A percentile compares a stretch with the other conserved stretches of the same genome.
Evolutionary conservation across 1,139 yeast genomes (phyloP).

Genomic region (Kodamaea sp.): DNA sequence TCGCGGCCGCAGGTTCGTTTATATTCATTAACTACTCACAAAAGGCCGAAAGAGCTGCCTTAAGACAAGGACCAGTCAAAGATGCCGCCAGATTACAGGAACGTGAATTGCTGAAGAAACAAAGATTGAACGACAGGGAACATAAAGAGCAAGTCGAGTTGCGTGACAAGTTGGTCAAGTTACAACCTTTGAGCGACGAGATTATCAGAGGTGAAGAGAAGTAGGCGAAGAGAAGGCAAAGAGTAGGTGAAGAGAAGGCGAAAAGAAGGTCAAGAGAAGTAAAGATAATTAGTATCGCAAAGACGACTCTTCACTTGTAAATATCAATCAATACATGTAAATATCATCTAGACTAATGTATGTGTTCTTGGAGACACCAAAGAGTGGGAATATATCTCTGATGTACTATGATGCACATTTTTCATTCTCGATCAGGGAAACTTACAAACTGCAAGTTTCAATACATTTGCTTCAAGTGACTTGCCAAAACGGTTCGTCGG

Average conservation of each 20-base stretch:
- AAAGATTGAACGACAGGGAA: slow-evolving; percentile 60
- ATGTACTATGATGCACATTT: slow-evolving; percentile 51
- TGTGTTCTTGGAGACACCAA: slow-evolving; percentile 56
- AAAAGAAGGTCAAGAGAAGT: not conserved
- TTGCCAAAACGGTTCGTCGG: slow-evolving; percentile 45
- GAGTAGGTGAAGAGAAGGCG: slow-evolving; percentile 1
- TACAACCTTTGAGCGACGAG: slow-evolving; percentile 58
- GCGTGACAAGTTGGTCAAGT: slow-evolving; percentile 54
- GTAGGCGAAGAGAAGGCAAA: not conserved
- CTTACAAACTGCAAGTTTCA: slow-evolving; percentile 7
- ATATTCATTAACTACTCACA: slow-evolving; percentile 68
- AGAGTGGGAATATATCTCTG: slow-evolving; percentile 29
- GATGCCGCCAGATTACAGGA: slow-evolving; percentile 58
- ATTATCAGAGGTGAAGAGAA: slow-evolving; percentile 33
- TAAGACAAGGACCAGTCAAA: slow-evolving; percentile 76
- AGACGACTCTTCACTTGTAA: not conserved
- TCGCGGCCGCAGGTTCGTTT: slow-evolving; percentile 55
- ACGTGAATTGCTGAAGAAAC: slow-evolving; percentile 31
- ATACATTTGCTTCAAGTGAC: slow-evolving; percentile 35
- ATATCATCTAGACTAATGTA: slow-evolving; percentile 23
- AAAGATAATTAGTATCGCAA: too few species aligned
- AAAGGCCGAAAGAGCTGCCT: slow-evolving; percentile 59
- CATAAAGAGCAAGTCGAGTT: slow-evolving; percentile 72
- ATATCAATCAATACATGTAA: not conserved
- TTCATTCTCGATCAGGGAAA: slow-evolving; percentile 12